Base-by-base conservation (phyloP, 306 rosid genomes). In the Cucurbita pepo region DNA sequence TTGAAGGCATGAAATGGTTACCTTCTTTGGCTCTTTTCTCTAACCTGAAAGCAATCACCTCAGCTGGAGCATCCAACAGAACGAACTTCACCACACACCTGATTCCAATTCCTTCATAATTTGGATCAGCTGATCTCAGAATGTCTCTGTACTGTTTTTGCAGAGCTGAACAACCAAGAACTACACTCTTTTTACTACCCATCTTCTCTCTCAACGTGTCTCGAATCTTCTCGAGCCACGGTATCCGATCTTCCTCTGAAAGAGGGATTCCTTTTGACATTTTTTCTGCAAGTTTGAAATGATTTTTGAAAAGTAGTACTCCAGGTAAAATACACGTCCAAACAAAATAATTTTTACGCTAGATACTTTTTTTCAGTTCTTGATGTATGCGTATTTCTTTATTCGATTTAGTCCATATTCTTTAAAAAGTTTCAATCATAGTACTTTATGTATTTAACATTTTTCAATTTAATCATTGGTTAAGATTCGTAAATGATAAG, bases 91-190 rank as follows among this genome's bases (percentile, higher is more conserved):
- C 88, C 41, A 59, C 21, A 78, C 88, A 75, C 58, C 74, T 81
- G 4, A 13, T 57, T 73, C 86, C 87, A 9, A 5, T 47, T n/a
- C 72, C 51, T 16, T 74, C 77, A 69, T 86, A 88, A 34, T 81
- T 77, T 72, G 88, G 81, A 30, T 87, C 96, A 14, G 82, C 88
- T 34, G 90, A 93, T 86, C 97, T 79, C 43, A 93, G 81, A 45
- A 82, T 82, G 25, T 93, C 91, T 76, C 97, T 83, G 72, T 93
- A 90, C 55, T 64, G 77, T 78, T 76, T 86, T 83, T 82, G 83
- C 75, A 93, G 79, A 21, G 98, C 98, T 56, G 98, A 93, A 54
- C 97, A 93, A 34, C 90, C 88, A 57, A 88, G 84, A 82, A 90
- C 21, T 53, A 88, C 30, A 69, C 76, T 82, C 25, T 64, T 79